phyloP scores from a whole-genome alignment of 495 filamentous ascomycete genomes.

The Penicillium bialowiezense region DNA sequence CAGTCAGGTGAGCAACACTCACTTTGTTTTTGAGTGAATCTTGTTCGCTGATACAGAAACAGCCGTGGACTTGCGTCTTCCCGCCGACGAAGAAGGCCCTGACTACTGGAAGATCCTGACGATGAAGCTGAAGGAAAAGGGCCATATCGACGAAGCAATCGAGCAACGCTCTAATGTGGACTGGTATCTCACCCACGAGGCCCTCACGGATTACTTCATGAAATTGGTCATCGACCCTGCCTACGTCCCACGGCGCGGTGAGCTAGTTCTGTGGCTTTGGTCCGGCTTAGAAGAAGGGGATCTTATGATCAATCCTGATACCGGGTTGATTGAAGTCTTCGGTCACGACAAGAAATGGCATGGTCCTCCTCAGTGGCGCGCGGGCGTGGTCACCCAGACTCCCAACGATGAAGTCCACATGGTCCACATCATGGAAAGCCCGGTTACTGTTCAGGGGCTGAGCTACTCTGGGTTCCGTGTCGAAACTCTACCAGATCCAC shows the following conservation, averaged over 20 bases:
- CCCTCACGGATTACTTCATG: slow-evolving; percentile 32
- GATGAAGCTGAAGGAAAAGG: slow-evolving; percentile 42
- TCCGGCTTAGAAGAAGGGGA: slow-evolving; percentile 29
- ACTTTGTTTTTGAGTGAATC: no score
- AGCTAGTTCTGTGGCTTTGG: slow-evolving; percentile 55
- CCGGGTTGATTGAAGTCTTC: slow-evolving; percentile 30
- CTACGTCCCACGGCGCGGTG: slow-evolving; percentile 55
- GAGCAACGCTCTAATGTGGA: slow-evolving; percentile 50
- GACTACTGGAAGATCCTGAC: slow-evolving; percentile 51
- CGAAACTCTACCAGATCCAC: slow-evolving; percentile 52
- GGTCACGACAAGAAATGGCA: slow-evolving; percentile 23
- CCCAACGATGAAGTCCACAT: slow-evolving; percentile 39
- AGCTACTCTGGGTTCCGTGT: slow-evolving; percentile 58
- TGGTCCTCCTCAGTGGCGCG: slow-evolving; percentile 51
- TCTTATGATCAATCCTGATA: slow-evolving; percentile 32
- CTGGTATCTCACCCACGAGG: slow-evolving; percentile 47
- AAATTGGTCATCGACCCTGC: slow-evolving; percentile 40
- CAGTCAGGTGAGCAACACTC: no score
- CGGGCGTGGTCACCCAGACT: slow-evolving; percentile 52
- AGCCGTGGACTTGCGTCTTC: background rate
- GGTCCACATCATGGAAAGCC: slow-evolving; percentile 41
- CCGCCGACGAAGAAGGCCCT: slow-evolving; percentile 43
- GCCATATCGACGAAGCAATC: slow-evolving; percentile 40
- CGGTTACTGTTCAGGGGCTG: slow-evolving; percentile 36
- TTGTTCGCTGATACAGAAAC: background rate